Evolutionary conservation across 108 stramenopile species (phyloP).

Genomic region (Schizochytrium sp.): DNA sequence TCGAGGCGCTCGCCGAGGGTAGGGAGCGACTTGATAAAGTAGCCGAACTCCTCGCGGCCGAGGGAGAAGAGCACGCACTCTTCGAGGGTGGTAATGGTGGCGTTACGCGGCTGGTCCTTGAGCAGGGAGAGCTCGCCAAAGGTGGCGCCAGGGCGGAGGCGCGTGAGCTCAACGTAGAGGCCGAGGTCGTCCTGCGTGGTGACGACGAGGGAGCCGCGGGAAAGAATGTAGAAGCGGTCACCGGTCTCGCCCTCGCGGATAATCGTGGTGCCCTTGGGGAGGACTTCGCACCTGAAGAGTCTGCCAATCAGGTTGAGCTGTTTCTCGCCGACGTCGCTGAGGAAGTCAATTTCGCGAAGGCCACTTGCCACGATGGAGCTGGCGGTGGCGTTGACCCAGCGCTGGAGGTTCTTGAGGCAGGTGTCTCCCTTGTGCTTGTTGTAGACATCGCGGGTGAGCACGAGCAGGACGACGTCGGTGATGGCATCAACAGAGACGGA

Average conservation of each 20-base stretch:
- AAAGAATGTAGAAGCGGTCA: neutral
- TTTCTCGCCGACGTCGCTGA: neutral
- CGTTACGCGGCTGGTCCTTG: constrained; percentile 21
- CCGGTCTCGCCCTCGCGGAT: neutral
- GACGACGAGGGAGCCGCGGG: neutral
- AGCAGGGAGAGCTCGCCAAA: constrained; percentile 12
- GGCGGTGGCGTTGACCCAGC: constrained; percentile 16
- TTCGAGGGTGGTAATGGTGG: constrained; percentile 2
- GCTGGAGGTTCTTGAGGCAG: neutral
- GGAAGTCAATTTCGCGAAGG: neutral
- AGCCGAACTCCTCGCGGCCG: constrained; percentile 18
- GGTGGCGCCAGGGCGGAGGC: neutral
- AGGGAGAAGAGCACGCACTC: constrained; percentile 1
- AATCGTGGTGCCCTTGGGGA: neutral
- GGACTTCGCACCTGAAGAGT: neutral
- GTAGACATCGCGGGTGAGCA: neutral
- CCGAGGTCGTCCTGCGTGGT: constrained; percentile 17
- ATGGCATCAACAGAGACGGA: neutral
- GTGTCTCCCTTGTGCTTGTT: neutral
- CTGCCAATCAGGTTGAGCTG: constrained; percentile 7
- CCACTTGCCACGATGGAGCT: constrained; percentile 1
- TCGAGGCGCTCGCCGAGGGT: constrained; percentile 7
- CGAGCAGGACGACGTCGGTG: neutral
- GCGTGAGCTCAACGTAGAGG: neutral
- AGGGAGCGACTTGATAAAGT: neutral